These are phyloP conservation scores for Alopecurus myosuroides DNA, from an alignment of 176 grass and related monocot species.

Conservation along the genomic window DNA sequence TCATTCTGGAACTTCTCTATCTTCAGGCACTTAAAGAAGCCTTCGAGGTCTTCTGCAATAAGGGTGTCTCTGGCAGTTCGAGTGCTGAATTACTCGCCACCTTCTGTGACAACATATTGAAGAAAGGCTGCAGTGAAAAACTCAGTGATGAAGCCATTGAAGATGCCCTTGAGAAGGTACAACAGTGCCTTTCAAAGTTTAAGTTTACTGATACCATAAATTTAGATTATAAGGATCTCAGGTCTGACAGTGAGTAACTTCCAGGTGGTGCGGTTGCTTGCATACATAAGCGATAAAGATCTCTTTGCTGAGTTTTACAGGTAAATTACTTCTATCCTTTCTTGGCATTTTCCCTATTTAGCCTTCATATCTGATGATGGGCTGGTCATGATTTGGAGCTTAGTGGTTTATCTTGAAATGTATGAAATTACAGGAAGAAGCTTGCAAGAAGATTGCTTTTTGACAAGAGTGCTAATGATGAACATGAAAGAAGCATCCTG, in stretches of 20 bases:
- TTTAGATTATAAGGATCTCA: not conserved
- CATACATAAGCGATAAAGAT: slow-evolving; percentile 95
- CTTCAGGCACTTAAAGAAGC: slow-evolving; percentile 90
- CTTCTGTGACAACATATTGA: slow-evolving; percentile 97
- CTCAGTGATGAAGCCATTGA: slow-evolving; percentile 99
- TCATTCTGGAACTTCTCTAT: not conserved
- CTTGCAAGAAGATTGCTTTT: slow-evolving; percentile 95
- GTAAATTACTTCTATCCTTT: slow-evolving; percentile 25
- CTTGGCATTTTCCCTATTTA: slow-evolving; percentile 14
- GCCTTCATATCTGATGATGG: not conserved
- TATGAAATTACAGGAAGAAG: slow-evolving; percentile 72
- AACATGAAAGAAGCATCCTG: slow-evolving; percentile 96
- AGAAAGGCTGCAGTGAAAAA: slow-evolving; percentile 96
- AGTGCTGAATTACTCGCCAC: slow-evolving; percentile 90
- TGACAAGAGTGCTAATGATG: slow-evolving; percentile 98
- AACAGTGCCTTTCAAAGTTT: not conserved
- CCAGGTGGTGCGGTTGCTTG: slow-evolving; percentile 88
- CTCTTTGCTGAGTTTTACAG: slow-evolving; percentile 96
- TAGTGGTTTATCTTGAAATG: slow-evolving; percentile 12
- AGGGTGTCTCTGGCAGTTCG: slow-evolving; percentile 85
- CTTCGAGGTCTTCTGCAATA: slow-evolving; percentile 98
- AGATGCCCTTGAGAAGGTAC: slow-evolving; percentile 97
- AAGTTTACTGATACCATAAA: not conserved
- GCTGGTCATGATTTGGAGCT: not conserved
- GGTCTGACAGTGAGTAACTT: not conserved